These are phyloP conservation scores for Arthrobotrys musiformis DNA, from an alignment of 2,329 filamentous ascomycete species.

Conservation along the genomic window DNA sequence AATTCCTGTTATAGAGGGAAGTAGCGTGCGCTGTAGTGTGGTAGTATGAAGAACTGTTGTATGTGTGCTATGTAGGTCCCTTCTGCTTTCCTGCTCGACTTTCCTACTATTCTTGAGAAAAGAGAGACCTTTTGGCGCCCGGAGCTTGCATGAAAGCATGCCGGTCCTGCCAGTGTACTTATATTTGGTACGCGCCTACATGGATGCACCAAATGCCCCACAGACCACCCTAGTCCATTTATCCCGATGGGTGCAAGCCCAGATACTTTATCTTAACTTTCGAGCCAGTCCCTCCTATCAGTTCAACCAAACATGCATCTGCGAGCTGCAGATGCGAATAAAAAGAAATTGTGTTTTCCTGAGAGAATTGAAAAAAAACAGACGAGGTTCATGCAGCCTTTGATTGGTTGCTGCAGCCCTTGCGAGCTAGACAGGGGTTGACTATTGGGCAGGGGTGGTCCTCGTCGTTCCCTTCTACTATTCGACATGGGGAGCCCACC, in stretches of 20 bases:
- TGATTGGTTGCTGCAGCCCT: slow-evolving; percentile 48
- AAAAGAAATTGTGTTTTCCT: slow-evolving; percentile 54
- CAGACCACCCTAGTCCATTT: slow-evolving; percentile 46
- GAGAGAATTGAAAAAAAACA: slow-evolving; percentile 54
- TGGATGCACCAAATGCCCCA: slow-evolving; percentile 53
- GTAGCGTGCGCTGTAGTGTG: slow-evolving; percentile 17
- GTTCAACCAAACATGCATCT: slow-evolving; percentile 55
- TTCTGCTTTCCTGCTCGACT: slow-evolving; percentile 45
- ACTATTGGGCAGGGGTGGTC: slow-evolving; percentile 27
- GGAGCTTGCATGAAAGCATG: slow-evolving; percentile 56
- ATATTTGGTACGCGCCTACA: slow-evolving; percentile 57
- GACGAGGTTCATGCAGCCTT: slow-evolving; percentile 54
- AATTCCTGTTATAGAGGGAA: slow-evolving; percentile 13
- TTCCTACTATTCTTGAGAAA: slow-evolving; percentile 31
- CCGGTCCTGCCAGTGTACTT: slow-evolving; percentile 56
- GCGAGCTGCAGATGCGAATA: slow-evolving; percentile 53
- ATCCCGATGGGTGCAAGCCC: slow-evolving; percentile 54
- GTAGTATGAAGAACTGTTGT: slow-evolving; percentile 29
- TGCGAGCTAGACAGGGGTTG: slow-evolving; percentile 52
- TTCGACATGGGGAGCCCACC: slow-evolving; percentile 46
- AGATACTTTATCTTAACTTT: slow-evolving; percentile 56
- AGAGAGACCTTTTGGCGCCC: slow-evolving; percentile 56
- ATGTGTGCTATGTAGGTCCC: slow-evolving; percentile 29
- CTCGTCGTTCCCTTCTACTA: slow-evolving; percentile 53
- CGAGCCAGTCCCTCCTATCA: slow-evolving; percentile 55